Evolutionary conservation across 2,329 filamentous ascomycete species (phyloP).

Genomic region (Podosphaera xanthii): DNA sequence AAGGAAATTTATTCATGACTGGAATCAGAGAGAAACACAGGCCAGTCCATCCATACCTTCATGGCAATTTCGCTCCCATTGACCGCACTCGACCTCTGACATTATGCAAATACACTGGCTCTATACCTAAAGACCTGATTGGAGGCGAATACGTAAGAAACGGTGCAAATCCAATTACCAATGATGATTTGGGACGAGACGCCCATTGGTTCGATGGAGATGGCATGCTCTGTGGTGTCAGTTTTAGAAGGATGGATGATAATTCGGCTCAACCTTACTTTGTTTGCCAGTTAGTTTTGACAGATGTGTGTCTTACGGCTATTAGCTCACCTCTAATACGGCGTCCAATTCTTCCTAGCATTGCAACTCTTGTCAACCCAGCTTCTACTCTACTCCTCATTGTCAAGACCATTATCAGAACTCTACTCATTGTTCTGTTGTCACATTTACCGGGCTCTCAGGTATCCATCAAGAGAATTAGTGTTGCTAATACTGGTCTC

Average conservation of each 20-base stretch:
- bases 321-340: conserved; percentile 23
- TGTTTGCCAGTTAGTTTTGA: conserved; percentile 46
- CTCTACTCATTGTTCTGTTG: conserved; percentile 31
- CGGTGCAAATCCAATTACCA: conserved; percentile 42
- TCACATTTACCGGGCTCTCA: conserved; percentile 33
- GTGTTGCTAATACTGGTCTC: conserved; percentile 45
- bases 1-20: conserved; percentile 7
- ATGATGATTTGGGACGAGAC: conserved; percentile 35
- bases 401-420: conserved; percentile 27
- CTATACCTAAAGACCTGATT: conserved; percentile 38
- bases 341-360: conserved; percentile 40
- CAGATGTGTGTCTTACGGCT: conserved; percentile 37
- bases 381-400: conserved; percentile 28
- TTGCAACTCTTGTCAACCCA: conserved; percentile 39
- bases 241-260: conserved; percentile 25
- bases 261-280: conserved; percentile 32
- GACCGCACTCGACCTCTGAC: conserved; percentile 30
- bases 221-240: conserved; percentile 48
- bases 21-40: conserved; percentile 8
- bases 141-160: conserved; percentile 53
- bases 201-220: conserved; percentile 58
- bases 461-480: conserved; percentile 39
- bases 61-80: conserved; percentile 48
- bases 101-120: conserved; percentile 31
- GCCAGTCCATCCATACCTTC: conserved; percentile 24